A percentile compares a stretch with the other conserved stretches of the same genome.
Conservation (phyloP, 768 basidiomycete species). For the Piloderma croceum region DNA sequence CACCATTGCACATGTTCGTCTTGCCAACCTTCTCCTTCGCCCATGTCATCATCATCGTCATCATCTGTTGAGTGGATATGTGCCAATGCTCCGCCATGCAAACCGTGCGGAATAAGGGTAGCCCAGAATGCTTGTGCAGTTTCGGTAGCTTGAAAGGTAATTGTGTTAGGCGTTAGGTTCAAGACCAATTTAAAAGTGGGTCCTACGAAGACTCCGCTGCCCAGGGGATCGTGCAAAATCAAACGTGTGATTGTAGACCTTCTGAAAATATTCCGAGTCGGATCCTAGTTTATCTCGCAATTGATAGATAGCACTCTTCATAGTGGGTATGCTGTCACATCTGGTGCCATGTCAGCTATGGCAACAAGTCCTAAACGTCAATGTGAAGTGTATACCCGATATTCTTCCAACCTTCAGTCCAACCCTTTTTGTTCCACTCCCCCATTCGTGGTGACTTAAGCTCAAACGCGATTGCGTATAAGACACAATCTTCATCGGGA, state of each 20-base stretch:
- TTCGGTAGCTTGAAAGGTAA: no score
- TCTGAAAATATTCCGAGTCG: constrained; percentile 65
- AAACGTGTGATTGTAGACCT: constrained; percentile 78
- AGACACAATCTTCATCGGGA: constrained; percentile 69
- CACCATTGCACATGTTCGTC: constrained; percentile 62
- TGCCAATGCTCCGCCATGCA: constrained; percentile 59
- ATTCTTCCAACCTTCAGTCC: constrained; percentile 77
- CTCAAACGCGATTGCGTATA: constrained; percentile 78
- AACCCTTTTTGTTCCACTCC: constrained; percentile 63
- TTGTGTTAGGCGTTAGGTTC: no score
- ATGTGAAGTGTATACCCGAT: constrained; percentile 55
- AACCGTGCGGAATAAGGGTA: constrained; percentile 69
- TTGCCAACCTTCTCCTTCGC: constrained; percentile 50
- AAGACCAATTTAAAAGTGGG: constrained; percentile 1
- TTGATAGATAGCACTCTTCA: constrained; percentile 50
- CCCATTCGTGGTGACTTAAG: constrained; percentile 72
- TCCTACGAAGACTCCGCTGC: constrained; percentile 73
- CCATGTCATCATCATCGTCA: constrained; percentile 41
- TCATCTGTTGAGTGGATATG: constrained; percentile 28
- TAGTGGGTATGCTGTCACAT: constrained; percentile 56
- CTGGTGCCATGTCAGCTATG: constrained; percentile 28
- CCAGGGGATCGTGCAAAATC: constrained; percentile 71
- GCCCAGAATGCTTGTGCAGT: constrained; percentile 74
- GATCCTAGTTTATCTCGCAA: constrained; percentile 56
- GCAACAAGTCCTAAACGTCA: no score